A percentile compares a stretch with the other conserved stretches of the same genome.
These are phyloP conservation scores for Botrytis elliptica DNA, from an alignment of 2,329 filamentous ascomycete genomes.

Conservation along the genomic window DNA sequence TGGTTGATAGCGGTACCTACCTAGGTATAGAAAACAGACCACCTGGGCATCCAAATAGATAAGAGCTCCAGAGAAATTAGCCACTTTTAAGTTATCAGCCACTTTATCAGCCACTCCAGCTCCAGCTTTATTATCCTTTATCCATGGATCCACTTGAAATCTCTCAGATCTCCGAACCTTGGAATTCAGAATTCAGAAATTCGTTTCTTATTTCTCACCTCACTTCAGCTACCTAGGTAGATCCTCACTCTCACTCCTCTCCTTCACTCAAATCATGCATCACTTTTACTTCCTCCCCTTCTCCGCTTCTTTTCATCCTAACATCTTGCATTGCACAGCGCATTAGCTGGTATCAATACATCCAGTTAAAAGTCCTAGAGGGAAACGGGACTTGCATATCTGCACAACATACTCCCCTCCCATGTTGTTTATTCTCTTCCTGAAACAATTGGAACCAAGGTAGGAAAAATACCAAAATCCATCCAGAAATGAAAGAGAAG, in stretches of 20 bases:
- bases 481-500: not conserved
- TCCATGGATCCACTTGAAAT: too few species aligned
- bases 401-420: slow-evolving; percentile 19
- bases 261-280: not conserved
- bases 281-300: not conserved
- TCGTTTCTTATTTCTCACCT: not conserved
- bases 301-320: not conserved
- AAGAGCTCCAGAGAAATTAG: not conserved
- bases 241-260: not conserved
- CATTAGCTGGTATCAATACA: not conserved
- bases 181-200: too few species aligned
- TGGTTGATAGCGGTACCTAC: not conserved
- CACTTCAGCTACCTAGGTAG: not conserved
- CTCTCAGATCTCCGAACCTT: too few species aligned
- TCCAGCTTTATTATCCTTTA: too few species aligned
- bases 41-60: not conserved
- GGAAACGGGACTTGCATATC: slow-evolving; percentile 11
- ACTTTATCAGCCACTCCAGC: not conserved
- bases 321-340: slow-evolving; percentile 12
- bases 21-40: not conserved
- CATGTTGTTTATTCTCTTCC: not conserved
- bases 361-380: not conserved
- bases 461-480: not conserved
- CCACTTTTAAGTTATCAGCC: not conserved
- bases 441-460: not conserved